Evolutionary conservation across 495 filamentous ascomycete species (phyloP).

Genomic region (Lophium mytilinum): DNA sequence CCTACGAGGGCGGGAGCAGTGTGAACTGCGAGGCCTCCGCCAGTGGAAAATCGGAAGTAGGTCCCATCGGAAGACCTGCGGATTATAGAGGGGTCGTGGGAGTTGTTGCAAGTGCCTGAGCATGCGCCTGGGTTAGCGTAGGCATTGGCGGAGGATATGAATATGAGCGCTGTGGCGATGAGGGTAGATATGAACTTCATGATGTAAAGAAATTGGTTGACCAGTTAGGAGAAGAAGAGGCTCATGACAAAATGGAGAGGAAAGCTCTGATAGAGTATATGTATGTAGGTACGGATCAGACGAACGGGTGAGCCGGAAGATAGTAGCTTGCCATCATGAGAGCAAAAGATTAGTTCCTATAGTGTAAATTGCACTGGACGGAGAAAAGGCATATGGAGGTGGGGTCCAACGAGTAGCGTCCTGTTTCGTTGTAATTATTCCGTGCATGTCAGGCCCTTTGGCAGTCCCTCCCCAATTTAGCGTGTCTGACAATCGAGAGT

Average conservation of each 20-base stretch:
- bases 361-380: not conserved
- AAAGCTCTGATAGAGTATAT: not conserved
- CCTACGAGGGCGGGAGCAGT: slow-evolving; percentile 51
- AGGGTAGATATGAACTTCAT: not conserved
- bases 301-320: not conserved
- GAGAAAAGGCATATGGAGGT: not conserved
- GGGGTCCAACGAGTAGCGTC: not conserved
- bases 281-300: not conserved
- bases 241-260: not conserved
- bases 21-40: slow-evolving; percentile 50
- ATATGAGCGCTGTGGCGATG: slow-evolving; percentile 1
- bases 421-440: not conserved
- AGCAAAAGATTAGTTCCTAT: not conserved
- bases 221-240: not conserved
- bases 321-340: not conserved
- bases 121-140: slow-evolving; percentile 46
- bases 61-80: slow-evolving; percentile 54
- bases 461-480: too few species aligned
- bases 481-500: too few species aligned
- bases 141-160: not conserved
- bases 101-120: slow-evolving; percentile 50
- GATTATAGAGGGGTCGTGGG: slow-evolving; percentile 59
- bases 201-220: too few species aligned
- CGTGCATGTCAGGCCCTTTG: not conserved
- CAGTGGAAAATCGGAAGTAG: slow-evolving; percentile 68